phyloP scores from a whole-genome alignment of 208 protist genomes.

The Novymonas esmeraldas region DNA sequence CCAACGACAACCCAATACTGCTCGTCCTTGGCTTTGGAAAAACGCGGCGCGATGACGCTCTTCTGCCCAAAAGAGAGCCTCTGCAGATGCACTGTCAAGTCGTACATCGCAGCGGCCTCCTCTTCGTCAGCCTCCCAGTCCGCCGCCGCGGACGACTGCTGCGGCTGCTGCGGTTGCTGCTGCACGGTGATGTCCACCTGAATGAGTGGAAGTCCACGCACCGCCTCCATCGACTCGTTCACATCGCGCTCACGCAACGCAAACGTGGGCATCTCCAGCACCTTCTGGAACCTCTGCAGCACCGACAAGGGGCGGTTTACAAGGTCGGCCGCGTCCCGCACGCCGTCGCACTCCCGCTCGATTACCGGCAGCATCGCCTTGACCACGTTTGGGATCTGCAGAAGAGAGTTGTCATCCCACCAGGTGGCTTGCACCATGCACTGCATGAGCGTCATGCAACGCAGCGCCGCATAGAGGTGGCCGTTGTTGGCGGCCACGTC shows the following conservation, averaged over 20 bases:
- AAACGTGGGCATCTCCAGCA: slow-evolving; percentile 54
- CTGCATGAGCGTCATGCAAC: slow-evolving; percentile 94
- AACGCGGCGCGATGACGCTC: slow-evolving; percentile 82
- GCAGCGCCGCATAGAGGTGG: slow-evolving; percentile 85
- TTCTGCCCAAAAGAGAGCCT: slow-evolving; percentile 56
- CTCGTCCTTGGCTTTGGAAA: slow-evolving; percentile 92
- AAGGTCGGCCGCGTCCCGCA: slow-evolving; percentile 75
- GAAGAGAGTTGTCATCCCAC: slow-evolving; percentile 80
- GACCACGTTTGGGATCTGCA: slow-evolving; percentile 89
- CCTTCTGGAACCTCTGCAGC: slow-evolving; percentile 47
- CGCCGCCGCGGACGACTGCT: slow-evolving; percentile 15
- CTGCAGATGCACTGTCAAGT: slow-evolving; percentile 63
- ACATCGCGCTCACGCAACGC: slow-evolving; percentile 51
- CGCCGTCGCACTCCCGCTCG: slow-evolving; percentile 45
- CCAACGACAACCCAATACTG: slow-evolving; percentile 93
- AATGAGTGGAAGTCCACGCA: slow-evolving; percentile 75
- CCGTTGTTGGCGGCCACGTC: slow-evolving; percentile 96
- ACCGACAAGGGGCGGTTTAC: slow-evolving; percentile 60
- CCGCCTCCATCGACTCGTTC: slow-evolving; percentile 75
- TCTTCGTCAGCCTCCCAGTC: slow-evolving; percentile 16
- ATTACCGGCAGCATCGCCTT: slow-evolving; percentile 72
- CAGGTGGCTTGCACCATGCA: slow-evolving; percentile 95
- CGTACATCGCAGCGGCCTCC: slow-evolving; percentile 49
- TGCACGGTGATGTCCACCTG: slow-evolving; percentile 65
- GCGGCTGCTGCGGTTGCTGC: too few relatives aligned